These are phyloP conservation scores for Mycena rebaudengoi DNA, from an alignment of 768 basidiomycete species.

Conservation along the genomic window DNA sequence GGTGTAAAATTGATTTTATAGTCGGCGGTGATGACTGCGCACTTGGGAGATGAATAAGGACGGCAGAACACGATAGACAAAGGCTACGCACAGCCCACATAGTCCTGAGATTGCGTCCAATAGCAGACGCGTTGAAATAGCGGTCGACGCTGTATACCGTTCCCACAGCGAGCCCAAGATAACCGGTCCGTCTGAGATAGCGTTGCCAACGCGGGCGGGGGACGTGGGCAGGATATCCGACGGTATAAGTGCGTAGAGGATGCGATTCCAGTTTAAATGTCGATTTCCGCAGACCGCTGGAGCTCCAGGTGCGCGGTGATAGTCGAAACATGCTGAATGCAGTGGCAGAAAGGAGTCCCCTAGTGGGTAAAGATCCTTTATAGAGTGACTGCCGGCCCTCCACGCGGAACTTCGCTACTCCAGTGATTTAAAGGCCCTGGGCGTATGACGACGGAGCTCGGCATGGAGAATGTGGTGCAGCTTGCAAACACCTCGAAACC, in stretches of 20 bases:
- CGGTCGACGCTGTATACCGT: constrained; percentile 55
- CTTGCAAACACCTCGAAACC: not conserved
- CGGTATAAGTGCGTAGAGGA: not conserved
- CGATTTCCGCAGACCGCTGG: not conserved
- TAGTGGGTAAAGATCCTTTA: not conserved
- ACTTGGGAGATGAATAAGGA: constrained; percentile 47
- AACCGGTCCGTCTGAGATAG: constrained; percentile 44
- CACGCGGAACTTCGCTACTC: too few relatives aligned
- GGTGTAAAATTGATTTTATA: constrained; percentile 91
- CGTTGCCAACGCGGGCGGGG: constrained; percentile 22
- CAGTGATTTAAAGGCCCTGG: not conserved
- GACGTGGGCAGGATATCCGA: not conserved
- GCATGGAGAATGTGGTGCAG: not conserved
- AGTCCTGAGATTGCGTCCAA: constrained; percentile 62
- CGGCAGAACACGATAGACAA: not conserved
- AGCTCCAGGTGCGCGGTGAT: too few relatives aligned
- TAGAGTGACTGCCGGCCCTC: too few relatives aligned
- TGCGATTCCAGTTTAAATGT: not conserved
- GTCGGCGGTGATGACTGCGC: constrained; percentile 74
- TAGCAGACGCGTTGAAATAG: constrained; percentile 65
- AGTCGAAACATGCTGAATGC: too few relatives aligned
- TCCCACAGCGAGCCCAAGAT: constrained; percentile 49
- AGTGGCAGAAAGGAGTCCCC: too few relatives aligned
- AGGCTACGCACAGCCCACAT: constrained; percentile 53
- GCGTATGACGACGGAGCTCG: constrained; percentile 20